A percentile compares a stretch with the other conserved stretches of the same genome.
phyloP scores from a whole-genome alignment of 495 filamentous ascomycete genomes.

The Hypoxylon rickii region DNA sequence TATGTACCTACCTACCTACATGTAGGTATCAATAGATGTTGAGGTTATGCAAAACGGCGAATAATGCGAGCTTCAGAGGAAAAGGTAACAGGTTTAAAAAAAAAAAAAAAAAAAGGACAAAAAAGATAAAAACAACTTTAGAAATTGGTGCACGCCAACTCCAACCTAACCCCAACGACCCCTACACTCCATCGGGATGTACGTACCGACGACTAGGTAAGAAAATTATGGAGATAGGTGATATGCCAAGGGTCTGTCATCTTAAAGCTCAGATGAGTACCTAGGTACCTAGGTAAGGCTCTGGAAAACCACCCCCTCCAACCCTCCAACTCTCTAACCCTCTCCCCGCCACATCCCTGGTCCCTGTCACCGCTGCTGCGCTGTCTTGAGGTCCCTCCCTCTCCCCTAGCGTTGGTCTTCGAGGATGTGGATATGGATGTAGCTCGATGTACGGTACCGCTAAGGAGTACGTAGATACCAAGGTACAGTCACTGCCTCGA shows the following conservation, averaged over 20 bases:
- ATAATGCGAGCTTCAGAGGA: too few species aligned
- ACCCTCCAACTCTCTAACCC: too few species aligned
- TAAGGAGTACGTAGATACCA: neutral
- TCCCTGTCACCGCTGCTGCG: slow-evolving; percentile 20
- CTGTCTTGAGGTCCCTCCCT: slow-evolving; percentile 2
- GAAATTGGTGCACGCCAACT: neutral
- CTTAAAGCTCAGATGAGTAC: neutral
- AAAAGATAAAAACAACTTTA: neutral
- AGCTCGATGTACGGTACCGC: too few species aligned
- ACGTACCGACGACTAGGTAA: neutral
- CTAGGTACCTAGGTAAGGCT: slow-evolving; percentile 8
- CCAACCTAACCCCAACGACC: neutral
- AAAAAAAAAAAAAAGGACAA: too few species aligned
- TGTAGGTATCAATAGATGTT: too few species aligned
- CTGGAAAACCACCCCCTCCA: slow-evolving; percentile 12
- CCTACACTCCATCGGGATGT: neutral
- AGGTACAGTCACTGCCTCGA: slow-evolving; percentile 9
- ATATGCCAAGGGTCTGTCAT: neutral
- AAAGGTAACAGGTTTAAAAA: too few species aligned
- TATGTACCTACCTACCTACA: too few species aligned
- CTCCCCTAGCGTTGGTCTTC: too few species aligned
- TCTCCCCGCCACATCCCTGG: too few species aligned
- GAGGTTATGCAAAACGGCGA: too few species aligned
- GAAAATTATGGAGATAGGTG: neutral
- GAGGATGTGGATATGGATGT: too few species aligned